Percentiles rank a stretch among this genome's conserved stretches.
These are phyloP conservation scores for Murraya koenigii DNA, from an alignment of 345 rosid genomes.

Conservation along the genomic window DNA sequence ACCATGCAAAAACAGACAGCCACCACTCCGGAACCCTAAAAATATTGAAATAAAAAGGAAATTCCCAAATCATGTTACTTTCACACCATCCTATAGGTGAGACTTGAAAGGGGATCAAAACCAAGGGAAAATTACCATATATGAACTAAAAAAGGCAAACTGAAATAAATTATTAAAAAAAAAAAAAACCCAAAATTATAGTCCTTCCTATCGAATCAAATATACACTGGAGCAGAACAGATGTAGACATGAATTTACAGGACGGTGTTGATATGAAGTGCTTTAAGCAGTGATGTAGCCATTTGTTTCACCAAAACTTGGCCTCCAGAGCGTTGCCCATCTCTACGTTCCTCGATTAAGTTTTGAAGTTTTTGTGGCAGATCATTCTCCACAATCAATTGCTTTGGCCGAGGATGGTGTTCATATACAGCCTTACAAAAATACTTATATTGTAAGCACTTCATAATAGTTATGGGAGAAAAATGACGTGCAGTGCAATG, in stretches of 20 bases:
- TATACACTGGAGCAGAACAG: conserved; percentile 16
- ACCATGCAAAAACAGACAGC: not conserved
- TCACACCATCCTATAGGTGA: not conserved
- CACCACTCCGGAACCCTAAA: not conserved
- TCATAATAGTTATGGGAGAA: not conserved
- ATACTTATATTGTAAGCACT: not conserved
- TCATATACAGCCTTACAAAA: conserved; percentile 82
- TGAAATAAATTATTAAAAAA: not conserved
- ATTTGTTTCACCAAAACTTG: conserved; percentile 96
- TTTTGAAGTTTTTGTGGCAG: conserved; percentile 81
- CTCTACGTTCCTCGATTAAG: conserved; percentile 94
- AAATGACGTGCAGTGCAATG: not conserved
- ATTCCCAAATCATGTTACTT: not conserved
- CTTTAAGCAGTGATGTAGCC: conserved; percentile 96
- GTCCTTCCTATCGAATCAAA: conserved; percentile 18
- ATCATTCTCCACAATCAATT: conserved; percentile 92
- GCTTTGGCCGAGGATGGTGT: conserved; percentile 98
- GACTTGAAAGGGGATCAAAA: not conserved
- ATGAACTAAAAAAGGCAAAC: not conserved
- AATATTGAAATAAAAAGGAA: not conserved
- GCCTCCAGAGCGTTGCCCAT: conserved; percentile 93
- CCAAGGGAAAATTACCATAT: not conserved
- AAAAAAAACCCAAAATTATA: not conserved
- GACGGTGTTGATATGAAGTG: conserved; percentile 89
- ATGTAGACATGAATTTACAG: conserved; percentile 39